Conservation (phyloP, 257 asterid species). For the Solanum virginianum region DNA sequence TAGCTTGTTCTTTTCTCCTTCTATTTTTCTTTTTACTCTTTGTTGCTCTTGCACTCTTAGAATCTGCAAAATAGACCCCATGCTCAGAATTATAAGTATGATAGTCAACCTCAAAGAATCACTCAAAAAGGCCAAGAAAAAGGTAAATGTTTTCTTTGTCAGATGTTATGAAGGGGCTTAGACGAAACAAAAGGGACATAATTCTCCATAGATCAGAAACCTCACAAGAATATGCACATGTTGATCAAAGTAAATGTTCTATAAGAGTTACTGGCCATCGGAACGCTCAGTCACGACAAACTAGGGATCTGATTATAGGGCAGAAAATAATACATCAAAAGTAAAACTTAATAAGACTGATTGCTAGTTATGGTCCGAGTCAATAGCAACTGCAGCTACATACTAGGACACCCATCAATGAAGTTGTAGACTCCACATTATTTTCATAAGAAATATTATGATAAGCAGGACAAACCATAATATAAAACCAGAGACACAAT, state of each 20-base stretch:
- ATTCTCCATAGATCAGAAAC: background rate
- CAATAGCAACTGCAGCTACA: background rate
- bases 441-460: background rate
- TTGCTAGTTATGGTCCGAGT: background rate
- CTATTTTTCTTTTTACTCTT: constrained; percentile 82
- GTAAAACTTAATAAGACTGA: background rate
- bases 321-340: background rate
- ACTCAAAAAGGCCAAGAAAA: background rate
- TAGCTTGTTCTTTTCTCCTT: constrained; percentile 70
- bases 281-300: background rate
- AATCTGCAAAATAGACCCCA: constrained; percentile 33
- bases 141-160: background rate
- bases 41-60: constrained; percentile 41
- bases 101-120: background rate
- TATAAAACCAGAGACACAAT: background rate
- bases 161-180: background rate
- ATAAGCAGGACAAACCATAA: background rate
- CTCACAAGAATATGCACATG: background rate
- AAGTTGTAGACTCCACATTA: background rate
- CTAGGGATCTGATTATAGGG: background rate
- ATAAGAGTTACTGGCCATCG: background rate
- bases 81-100: background rate
- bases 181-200: background rate
- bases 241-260: background rate
- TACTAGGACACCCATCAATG: background rate